phyloP scores from a whole-genome alignment of 352 stramenopile genomes.

The Phytophthora idaei region DNA sequence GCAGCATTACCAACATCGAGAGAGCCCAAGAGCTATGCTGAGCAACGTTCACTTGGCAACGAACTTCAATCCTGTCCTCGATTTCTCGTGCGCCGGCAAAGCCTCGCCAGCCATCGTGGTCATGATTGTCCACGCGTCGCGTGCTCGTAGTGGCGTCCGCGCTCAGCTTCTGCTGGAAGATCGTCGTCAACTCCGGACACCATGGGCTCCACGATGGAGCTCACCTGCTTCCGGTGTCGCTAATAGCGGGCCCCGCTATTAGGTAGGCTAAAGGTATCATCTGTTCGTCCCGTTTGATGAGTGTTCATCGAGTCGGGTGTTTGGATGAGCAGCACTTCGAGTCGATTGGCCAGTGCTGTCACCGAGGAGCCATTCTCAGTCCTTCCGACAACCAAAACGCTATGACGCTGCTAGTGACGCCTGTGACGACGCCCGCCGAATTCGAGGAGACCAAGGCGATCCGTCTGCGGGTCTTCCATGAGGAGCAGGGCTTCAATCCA shows the following conservation, averaged over 20 bases:
- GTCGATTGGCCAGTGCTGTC: background rate
- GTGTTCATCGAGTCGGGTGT: conserved; percentile 12
- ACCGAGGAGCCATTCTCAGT: conserved; percentile 5
- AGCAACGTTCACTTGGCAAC: background rate
- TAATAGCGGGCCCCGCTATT: no score
- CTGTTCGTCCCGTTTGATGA: conserved; percentile 3
- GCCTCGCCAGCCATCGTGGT: conserved; percentile 9
- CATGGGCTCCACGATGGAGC: background rate
- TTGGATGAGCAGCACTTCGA: conserved; percentile 18
- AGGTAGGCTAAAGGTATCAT: background rate
- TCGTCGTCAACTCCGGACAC: background rate
- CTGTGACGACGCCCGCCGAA: conserved; percentile 45
- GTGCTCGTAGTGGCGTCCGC: conserved; percentile 10
- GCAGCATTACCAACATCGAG: background rate
- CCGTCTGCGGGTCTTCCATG: conserved; percentile 57
- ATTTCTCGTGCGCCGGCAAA: conserved; percentile 1
- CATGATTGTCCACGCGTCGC: conserved; percentile 7
- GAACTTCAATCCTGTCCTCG: conserved; percentile 7
- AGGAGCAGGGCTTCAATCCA: conserved; percentile 51
- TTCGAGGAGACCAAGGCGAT: conserved; percentile 50
- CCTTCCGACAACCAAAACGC: background rate
- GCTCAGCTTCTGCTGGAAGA: conserved; percentile 5
- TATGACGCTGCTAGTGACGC: conserved; percentile 48
- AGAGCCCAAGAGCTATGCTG: background rate
- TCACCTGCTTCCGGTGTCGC: background rate